A percentile compares a stretch with the other conserved stretches of the same genome.
Conservation (phyloP, 192 early-diverging fungal species). For the Physocladia obscura region DNA sequence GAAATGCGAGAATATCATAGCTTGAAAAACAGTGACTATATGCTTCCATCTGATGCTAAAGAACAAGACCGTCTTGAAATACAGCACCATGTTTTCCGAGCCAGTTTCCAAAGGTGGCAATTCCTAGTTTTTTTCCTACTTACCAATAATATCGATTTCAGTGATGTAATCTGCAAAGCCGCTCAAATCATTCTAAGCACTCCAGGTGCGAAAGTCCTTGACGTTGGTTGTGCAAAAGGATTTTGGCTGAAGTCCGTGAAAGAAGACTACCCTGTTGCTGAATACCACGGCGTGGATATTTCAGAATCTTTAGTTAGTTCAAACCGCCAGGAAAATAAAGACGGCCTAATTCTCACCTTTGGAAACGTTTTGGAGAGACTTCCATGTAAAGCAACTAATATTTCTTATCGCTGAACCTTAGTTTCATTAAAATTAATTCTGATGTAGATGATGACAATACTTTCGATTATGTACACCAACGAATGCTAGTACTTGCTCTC, state of each 20-base stretch:
- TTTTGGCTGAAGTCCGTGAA: constrained; percentile 4
- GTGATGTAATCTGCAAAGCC: not conserved
- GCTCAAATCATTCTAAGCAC: not conserved
- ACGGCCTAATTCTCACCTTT: not conserved
- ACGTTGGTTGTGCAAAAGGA: constrained; percentile 19
- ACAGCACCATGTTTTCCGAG: no score
- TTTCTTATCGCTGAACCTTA: not conserved
- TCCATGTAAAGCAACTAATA: not conserved
- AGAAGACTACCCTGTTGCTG: not conserved
- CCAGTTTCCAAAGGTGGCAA: no score
- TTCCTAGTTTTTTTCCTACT: no score
- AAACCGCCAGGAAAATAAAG: not conserved
- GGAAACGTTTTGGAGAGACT: constrained; percentile 25
- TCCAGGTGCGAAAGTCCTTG: constrained; percentile 5
- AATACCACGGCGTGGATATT: constrained; percentile 14
- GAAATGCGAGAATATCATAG: no score
- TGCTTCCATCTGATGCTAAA: no score
- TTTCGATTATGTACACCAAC: constrained; percentile 54
- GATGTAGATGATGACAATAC: constrained; percentile 37
- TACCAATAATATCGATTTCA: no score
- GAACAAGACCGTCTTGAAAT: no score
- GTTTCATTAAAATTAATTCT: not conserved
- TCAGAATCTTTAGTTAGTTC: not conserved
- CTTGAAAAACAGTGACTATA: no score
- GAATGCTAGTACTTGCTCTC: constrained; percentile 39